These are phyloP conservation scores for Lathyrus sativus DNA, from an alignment of 306 rosid species.

Conservation along the genomic window DNA sequence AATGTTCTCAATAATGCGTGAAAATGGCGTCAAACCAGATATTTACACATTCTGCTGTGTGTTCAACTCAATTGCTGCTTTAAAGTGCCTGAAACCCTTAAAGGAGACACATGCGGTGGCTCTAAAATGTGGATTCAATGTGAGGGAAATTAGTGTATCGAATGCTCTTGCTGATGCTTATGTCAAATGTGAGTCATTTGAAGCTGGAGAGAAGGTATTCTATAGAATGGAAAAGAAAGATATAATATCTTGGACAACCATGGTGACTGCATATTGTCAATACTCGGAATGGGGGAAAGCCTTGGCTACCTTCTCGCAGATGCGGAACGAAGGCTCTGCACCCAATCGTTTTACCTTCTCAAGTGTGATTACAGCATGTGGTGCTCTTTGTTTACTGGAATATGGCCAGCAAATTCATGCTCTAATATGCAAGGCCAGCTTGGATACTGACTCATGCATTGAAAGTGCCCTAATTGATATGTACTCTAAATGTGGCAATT, in stretches of 20 bases:
- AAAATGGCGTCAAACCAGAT: conserved; percentile 50
- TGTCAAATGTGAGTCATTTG: conserved; percentile 58
- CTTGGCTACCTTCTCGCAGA: conserved; percentile 56
- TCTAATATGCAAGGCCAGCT: conserved; percentile 57
- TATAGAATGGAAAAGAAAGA: conserved; percentile 67
- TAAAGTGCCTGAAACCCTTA: conserved; percentile 43
- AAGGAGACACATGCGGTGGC: conserved; percentile 55
- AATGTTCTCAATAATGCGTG: conserved; percentile 56
- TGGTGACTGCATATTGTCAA: conserved; percentile 66
- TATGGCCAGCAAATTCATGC: conserved; percentile 71
- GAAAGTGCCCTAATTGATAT: conserved; percentile 75
- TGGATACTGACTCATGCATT: conserved; percentile 56
- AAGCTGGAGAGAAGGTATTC: conserved; percentile 60
- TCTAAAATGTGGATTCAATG: conserved; percentile 55
- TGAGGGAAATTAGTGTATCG: conserved; percentile 41
- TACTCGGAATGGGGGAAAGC: conserved; percentile 67
- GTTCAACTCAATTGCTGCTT: conserved; percentile 61
- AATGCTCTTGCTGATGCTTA: conserved; percentile 75
- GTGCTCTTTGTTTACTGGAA: conserved; percentile 65
- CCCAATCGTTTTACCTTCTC: conserved; percentile 74
- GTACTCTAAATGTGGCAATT: conserved; percentile 69
- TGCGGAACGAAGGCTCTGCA: conserved; percentile 55
- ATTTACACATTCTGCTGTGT: conserved; percentile 68
- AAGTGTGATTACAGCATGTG: conserved; percentile 61
- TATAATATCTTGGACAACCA: conserved; percentile 76